Evolutionary conservation across 2,329 filamentous ascomycete species (phyloP), one percentile per base, ranked within the genome.

Genomic region (Pseudogymnoascus sp.): DNA sequence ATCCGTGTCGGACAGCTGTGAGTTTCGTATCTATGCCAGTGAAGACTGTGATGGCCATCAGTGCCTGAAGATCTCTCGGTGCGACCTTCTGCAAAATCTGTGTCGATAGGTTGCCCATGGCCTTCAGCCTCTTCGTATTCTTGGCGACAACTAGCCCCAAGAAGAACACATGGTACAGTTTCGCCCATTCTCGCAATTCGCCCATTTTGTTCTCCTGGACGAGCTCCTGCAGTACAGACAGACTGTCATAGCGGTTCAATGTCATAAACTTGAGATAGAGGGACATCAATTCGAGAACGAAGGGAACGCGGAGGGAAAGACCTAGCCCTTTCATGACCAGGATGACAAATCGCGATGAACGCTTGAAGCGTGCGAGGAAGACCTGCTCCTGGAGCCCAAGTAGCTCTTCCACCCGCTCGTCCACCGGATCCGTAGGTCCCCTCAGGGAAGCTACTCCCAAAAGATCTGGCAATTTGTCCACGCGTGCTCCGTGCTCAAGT

Each of bases 171-270:
- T 26, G 50, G 21, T 59, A 59, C 50, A 26, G n/a, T 59, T 59
- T 26, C n/a, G 68, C 67, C 68, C 68, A 70, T 64, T 64, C 13
- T 61, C 68, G 68, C 64, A 70, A 61, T 65, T 65, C 63, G 63
- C 62, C 53, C 63, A 44, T 67, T 60, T 66, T 67, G 46, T 68
- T 66, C 29, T 67, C 59, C 64, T 65, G 50, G 31, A 66, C 68
- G 59, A 70, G 68, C 35, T 70, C 68, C 61, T 68, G 68, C 63
- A 70, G 64, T 40, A 70, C 68, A 60, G 33, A 60, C 26, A 65
- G 15, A 26, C 33, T n/a, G 26, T 70, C 68, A 68, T 65, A 68
- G 62, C 68, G 68, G 64, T 65, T 40, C 33, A 70, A 59, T 10
- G 66, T 50, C 63, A 65, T 29, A 65, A 56, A 65, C 35, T 67